Conservation (phyloP, 495 filamentous ascomycete species). For the Geopyxis carbonaria region DNA sequence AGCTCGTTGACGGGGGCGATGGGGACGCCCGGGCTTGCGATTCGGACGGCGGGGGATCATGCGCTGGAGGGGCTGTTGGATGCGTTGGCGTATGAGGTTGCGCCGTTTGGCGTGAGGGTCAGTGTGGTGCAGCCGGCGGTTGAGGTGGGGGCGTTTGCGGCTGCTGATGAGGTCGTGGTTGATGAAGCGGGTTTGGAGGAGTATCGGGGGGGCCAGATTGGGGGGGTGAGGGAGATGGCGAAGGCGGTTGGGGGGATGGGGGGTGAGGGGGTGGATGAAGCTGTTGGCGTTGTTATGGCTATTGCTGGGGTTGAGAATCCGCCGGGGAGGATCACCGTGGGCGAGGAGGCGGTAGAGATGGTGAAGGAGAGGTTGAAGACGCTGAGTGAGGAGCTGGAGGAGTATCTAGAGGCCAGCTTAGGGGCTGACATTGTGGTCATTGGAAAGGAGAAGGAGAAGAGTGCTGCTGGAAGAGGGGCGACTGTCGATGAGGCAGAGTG, state of each 20-base stretch:
- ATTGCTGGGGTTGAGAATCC: constrained; percentile 94
- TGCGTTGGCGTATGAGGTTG: constrained; percentile 89
- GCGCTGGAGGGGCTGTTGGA: constrained; percentile 75
- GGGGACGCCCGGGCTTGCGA: constrained; percentile 75
- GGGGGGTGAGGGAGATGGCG: neutral
- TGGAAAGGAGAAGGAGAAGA: neutral
- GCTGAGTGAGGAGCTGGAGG: constrained; percentile 86
- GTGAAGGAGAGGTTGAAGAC: constrained; percentile 96
- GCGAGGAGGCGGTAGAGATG: constrained; percentile 68
- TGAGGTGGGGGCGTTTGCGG: constrained; percentile 12
- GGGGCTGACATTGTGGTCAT: constrained; percentile 38
- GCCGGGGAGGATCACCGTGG: constrained; percentile 83
- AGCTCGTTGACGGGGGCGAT: constrained; percentile 84
- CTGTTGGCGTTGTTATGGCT: constrained; percentile 76
- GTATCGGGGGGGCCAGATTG: neutral
- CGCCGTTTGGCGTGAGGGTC: constrained; percentile 91
- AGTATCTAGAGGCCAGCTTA: constrained; percentile 79
- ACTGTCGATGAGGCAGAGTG: too few relatives aligned
- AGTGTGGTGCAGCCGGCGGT: constrained; percentile 83
- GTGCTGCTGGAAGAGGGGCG: too few relatives aligned
- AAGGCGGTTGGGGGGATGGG: constrained; percentile 1
- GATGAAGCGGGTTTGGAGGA: neutral
- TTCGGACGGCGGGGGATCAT: constrained; percentile 86
- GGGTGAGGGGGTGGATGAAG: constrained; percentile 35
- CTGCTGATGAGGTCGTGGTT: neutral